These are phyloP conservation scores for Calonectria pseudoreteaudii DNA, from an alignment of 2,329 filamentous ascomycete genomes.

Conservation along the genomic window DNA sequence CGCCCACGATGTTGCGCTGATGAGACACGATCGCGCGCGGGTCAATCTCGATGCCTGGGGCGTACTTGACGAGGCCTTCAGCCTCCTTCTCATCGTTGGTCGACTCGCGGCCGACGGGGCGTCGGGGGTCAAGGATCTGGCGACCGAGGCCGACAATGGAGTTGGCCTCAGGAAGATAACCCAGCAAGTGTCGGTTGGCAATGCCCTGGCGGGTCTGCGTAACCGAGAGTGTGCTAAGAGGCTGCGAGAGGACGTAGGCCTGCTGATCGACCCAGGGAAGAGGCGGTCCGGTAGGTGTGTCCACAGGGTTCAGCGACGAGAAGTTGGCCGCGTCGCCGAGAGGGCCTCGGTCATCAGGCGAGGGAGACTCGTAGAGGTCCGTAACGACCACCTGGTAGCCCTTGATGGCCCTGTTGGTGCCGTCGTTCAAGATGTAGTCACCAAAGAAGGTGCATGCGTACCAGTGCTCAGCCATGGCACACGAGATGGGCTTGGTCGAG, in stretches of 20 bases:
- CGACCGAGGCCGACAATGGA: constrained; percentile 85
- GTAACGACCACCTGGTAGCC: constrained; percentile 88
- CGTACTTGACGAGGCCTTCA: constrained; percentile 84
- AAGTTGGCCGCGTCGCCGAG: constrained; percentile 78
- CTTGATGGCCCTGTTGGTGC: constrained; percentile 70
- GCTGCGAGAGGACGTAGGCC: constrained; percentile 82
- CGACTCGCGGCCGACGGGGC: constrained; percentile 86
- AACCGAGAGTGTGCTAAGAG: constrained; percentile 83
- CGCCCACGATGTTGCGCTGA: constrained; percentile 81
- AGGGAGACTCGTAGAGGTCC: constrained; percentile 89
- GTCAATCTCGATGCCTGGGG: constrained; percentile 84
- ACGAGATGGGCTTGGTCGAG: constrained; percentile 76
- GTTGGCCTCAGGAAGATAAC: constrained; percentile 78
- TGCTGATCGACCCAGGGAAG: constrained; percentile 84
- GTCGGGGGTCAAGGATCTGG: constrained; percentile 83
- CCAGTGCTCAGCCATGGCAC: constrained; percentile 93
- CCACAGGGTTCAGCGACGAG: constrained; percentile 79
- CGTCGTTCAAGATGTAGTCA: constrained; percentile 68
- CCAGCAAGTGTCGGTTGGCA: constrained; percentile 83
- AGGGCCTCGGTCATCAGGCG: constrained; percentile 86
- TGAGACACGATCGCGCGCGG: constrained; percentile 85
- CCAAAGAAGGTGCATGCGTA: constrained; percentile 86
- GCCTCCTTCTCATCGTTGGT: constrained; percentile 79
- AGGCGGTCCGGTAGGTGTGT: constrained; percentile 64
- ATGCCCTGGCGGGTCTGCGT: constrained; percentile 95